Evolutionary conservation across 2,329 filamentous ascomycete genomes (phyloP).

Genomic region (Arthrobotrys conoides): DNA sequence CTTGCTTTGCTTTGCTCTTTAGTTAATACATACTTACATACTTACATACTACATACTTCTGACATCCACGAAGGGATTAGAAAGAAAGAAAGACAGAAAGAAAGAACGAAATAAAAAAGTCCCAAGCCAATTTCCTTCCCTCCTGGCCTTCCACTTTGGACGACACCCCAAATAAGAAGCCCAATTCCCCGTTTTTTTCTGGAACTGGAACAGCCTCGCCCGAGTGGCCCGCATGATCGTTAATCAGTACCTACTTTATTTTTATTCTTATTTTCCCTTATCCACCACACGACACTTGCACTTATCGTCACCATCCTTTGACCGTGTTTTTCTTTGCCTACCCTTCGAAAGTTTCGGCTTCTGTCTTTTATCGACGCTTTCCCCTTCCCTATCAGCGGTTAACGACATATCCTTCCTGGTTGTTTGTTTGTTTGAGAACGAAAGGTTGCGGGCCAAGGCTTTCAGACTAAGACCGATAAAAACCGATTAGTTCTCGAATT

Average conservation of each 20-base stretch:
- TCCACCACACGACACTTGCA: constrained; percentile 61
- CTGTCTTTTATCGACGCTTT: constrained; percentile 28
- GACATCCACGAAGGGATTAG: constrained; percentile 9
- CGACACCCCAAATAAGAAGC: constrained; percentile 59
- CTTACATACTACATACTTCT: too few relatives aligned
- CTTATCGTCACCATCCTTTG: constrained; percentile 55
- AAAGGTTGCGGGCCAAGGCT: constrained; percentile 49
- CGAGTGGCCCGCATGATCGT: constrained; percentile 50
- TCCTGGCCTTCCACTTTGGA: constrained; percentile 61
- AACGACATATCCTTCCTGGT: constrained; percentile 21
- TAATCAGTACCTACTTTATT: constrained; percentile 35
- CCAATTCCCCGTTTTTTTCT: constrained; percentile 59
- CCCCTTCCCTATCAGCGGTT: constrained; percentile 23
- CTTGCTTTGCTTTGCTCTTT: constrained; percentile 21
- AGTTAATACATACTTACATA: not conserved
- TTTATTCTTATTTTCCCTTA: constrained; percentile 59
- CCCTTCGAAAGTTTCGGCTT: constrained; percentile 17
- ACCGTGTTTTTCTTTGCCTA: constrained; percentile 29
- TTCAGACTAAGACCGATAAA: constrained; percentile 47
- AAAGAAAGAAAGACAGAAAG: constrained; percentile 18
- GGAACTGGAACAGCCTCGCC: constrained; percentile 59
- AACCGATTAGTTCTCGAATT: constrained; percentile 26
- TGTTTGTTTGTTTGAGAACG: constrained; percentile 38
- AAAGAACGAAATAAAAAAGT: constrained; percentile 2
- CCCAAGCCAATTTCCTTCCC: constrained; percentile 39